These are phyloP conservation scores for Ettlia oleoabundans DNA, from an alignment of 139 green algal genomes.

Conservation along the genomic window DNA sequence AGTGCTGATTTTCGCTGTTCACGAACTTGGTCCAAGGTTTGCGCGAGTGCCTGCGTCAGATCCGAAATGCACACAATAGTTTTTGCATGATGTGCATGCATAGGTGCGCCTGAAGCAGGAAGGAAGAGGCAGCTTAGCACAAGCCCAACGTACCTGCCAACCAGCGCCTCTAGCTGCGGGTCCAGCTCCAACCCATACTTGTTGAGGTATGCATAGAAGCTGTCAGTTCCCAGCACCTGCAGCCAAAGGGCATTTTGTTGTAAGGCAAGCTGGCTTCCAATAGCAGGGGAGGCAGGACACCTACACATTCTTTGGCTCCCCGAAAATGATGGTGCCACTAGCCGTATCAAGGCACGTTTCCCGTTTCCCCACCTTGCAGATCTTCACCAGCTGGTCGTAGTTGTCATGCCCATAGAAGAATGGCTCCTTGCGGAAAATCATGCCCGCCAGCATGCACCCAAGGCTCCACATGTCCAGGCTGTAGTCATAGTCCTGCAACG, in stretches of 20 bases:
- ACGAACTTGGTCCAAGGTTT: conserved; percentile 97
- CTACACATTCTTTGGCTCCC: no score
- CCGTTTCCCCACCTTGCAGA: conserved; percentile 84
- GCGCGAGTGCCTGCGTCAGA: conserved; percentile 16
- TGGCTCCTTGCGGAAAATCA: conserved; percentile 98
- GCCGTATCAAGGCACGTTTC: no score
- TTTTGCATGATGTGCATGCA: no score
- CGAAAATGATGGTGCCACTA: no score
- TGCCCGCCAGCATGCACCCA: conserved; percentile 82
- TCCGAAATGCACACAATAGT: no score
- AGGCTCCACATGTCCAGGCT: conserved; percentile 97
- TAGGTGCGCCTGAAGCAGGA: no score
- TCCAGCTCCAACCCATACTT: conserved; percentile 99
- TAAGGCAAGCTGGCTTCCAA: background rate
- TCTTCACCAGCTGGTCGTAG: conserved; percentile 99
- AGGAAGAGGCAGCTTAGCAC: no score
- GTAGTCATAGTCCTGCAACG: conserved; percentile 97
- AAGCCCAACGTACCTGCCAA: conserved; percentile 57
- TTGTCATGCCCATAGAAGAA: conserved; percentile 99
- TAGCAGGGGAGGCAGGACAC: background rate
- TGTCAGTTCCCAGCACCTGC: conserved; percentile 94
- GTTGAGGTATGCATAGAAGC: conserved; percentile 87
- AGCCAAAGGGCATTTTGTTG: background rate
- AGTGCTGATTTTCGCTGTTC: conserved; percentile 92
- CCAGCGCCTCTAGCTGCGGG: conserved; percentile 90